Evolutionary conservation across 495 filamentous ascomycete species (phyloP).

Genomic region (Lentithecium fluviatile): DNA sequence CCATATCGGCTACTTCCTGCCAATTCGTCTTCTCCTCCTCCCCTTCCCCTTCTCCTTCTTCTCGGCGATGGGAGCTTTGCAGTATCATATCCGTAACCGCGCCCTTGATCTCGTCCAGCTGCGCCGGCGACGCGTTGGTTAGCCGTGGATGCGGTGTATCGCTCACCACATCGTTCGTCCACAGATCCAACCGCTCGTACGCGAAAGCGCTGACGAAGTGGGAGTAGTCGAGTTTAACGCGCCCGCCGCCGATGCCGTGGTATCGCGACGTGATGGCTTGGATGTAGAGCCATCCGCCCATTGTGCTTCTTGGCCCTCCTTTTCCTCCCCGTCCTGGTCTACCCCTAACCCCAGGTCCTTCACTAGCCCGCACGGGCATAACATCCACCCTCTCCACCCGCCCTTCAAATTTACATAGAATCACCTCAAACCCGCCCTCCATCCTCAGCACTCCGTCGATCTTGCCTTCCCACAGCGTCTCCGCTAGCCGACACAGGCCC

Average conservation of each 20-base stretch:
- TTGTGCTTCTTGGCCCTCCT: constrained; percentile 11
- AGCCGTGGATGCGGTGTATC: constrained; percentile 51
- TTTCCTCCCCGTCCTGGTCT: constrained; percentile 30
- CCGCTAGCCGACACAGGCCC: constrained; percentile 51
- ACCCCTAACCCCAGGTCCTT: too few relatives aligned
- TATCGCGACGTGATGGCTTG: constrained; percentile 56
- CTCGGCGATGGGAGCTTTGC: too few relatives aligned
- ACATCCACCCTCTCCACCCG: constrained; percentile 23
- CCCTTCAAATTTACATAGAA: constrained; percentile 59
- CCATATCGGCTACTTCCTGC: constrained; percentile 62
- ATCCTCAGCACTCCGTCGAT: constrained; percentile 64
- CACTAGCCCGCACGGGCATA: too few relatives aligned
- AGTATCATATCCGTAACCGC: constrained; percentile 48
- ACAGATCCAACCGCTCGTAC: constrained; percentile 40
- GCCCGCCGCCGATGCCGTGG: constrained; percentile 54
- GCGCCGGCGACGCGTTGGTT: constrained; percentile 37
- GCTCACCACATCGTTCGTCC: constrained; percentile 7
- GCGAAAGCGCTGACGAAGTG: constrained; percentile 60
- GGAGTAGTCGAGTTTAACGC: constrained; percentile 60
- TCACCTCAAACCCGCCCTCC: constrained; percentile 69
- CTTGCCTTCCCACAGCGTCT: constrained; percentile 48
- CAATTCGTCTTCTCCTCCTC: constrained; percentile 48
- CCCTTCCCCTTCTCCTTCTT: background rate
- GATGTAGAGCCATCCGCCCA: constrained; percentile 37
- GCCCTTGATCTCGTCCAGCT: constrained; percentile 46